Base-by-base conservation (phyloP, 129 eudicot species). In the Flaveria trinervia region DNA sequence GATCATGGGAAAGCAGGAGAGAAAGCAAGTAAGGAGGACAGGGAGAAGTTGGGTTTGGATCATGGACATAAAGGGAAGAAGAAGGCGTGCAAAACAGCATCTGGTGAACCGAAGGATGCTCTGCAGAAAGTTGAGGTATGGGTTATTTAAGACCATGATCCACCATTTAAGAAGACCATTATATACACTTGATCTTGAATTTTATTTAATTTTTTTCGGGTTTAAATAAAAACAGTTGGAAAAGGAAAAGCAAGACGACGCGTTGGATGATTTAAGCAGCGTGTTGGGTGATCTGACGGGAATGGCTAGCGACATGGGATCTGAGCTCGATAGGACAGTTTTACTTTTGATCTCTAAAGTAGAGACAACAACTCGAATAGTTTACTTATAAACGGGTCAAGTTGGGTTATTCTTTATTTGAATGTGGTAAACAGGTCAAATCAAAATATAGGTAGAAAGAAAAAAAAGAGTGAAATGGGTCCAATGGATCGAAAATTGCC, bases 231-330 rank as follows among this genome's bases (percentile, higher is more conserved):
- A 80, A 43, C 68, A 92, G 97, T 1, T 73, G 82, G 99, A 95
- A 86, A 95, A 89, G 84, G 67, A 65, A 57, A 92, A 89, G 77
- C 99, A 95, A 92, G 99, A 95, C 50, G 99, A 92, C 25, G 92
- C 83, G 22, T 87, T 95, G 41, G 76, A 71, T 13, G 97, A 92
- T 39, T 82, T 95, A 54, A 86, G 99, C 79, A 60, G 52, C 76
- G 88, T 95, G 70, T 86, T 95, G 86, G 99, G 99, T 64, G 97
- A 91, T 64, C 85, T 95, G 33, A 95, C 92, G 86, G 99, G 99
- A 60, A 92, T 95, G 99, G 99, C 99, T 76, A 51, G 60, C 26
- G 96, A 86, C 11, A 95, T 95, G 99, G 97, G 99, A 75, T 64
- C 95, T 52, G 97, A 95, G 79, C 93, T 94, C 50, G 85, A 94